Evolutionary conservation across 75 land plant genomes (phyloP).

Genomic region (Picea glauca): DNA sequence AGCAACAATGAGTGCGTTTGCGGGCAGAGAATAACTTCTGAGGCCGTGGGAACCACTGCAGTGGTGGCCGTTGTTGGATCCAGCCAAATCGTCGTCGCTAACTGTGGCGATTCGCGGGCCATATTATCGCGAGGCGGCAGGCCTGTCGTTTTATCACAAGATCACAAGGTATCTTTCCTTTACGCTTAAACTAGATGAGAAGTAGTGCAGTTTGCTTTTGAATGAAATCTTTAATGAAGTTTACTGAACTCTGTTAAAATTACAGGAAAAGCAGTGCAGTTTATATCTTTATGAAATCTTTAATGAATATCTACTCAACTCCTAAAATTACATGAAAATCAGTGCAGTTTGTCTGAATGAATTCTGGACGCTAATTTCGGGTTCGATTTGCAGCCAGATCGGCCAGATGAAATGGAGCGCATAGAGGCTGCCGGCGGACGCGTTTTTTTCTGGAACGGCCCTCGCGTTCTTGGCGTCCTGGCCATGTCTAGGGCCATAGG

Average conservation of each 20-base stretch:
- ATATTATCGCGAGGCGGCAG: conserved; percentile 55
- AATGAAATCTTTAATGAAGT: background rate
- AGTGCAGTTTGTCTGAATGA: background rate
- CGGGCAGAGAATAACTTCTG: conserved; percentile 25
- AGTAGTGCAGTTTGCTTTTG: background rate
- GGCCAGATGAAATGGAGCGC: conserved; percentile 38
- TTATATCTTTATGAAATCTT: background rate
- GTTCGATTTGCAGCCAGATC: conserved; percentile 28
- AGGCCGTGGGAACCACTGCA: conserved; percentile 67
- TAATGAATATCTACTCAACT: background rate
- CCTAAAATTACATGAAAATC: background rate
- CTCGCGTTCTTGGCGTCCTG: conserved; percentile 40
- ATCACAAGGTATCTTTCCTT: conserved; percentile 60
- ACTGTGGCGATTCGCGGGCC: conserved; percentile 85
- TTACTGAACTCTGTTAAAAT: background rate
- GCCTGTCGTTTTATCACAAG: conserved; percentile 62
- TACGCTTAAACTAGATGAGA: too few species aligned
- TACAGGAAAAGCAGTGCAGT: background rate
- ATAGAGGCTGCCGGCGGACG: conserved; percentile 43
- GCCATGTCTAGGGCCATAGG: conserved; percentile 86
- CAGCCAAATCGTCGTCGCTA: conserved; percentile 59
- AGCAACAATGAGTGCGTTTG: conserved; percentile 29
- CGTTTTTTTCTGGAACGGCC: conserved; percentile 49
- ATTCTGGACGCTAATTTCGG: background rate
- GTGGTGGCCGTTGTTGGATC: conserved; percentile 58